A percentile compares a stretch with the other conserved stretches of the same genome.
phyloP scores from a whole-genome alignment of 306 rosid species.

The Cucurbita maxima region DNA sequence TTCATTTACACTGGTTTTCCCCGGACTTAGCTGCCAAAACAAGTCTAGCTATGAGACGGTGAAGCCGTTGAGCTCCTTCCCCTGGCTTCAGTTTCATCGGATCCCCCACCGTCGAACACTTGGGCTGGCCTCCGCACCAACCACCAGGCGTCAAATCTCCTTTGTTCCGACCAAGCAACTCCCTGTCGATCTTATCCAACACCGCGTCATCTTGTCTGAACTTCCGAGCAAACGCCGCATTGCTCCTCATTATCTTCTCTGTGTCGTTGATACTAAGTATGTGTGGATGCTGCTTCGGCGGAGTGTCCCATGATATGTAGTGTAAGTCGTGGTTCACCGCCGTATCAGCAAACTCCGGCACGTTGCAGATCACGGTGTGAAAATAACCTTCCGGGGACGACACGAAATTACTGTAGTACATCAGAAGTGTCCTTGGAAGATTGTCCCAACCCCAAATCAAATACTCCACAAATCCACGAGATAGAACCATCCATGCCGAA shows the following conservation, averaged over 20 bases:
- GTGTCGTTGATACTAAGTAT: conserved; percentile 64
- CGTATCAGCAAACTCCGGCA: conserved; percentile 51
- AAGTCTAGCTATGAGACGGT: conserved; percentile 25
- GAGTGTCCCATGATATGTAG: conserved; percentile 78
- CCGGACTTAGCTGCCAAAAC: conserved; percentile 32
- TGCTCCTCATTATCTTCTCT: conserved; percentile 44
- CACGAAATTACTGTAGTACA: conserved; percentile 82
- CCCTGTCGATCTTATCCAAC: conserved; percentile 52
- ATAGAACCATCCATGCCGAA: conserved; percentile 90
- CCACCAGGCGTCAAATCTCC: conserved; percentile 67
- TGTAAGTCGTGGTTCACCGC: conserved; percentile 69
- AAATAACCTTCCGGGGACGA: conserved; percentile 95
- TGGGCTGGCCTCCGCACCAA: conserved; percentile 68
- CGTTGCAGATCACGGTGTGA: conserved; percentile 81
- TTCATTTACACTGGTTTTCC: conserved; percentile 54
- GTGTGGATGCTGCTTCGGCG: conserved; percentile 85
- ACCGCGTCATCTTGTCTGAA: conserved; percentile 43
- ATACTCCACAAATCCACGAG: conserved; percentile 66
- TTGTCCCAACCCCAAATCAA: conserved; percentile 92
- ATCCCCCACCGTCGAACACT: conserved; percentile 61
- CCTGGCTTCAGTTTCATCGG: conserved; percentile 53
- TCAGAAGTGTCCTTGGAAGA: conserved; percentile 80
- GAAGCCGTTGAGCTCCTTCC: conserved; percentile 51
- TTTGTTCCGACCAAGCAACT: conserved; percentile 28
- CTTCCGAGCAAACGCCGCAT: conserved; percentile 80